Base-by-base conservation (phyloP, 345 rosid species). In the Acer yangbiense region DNA sequence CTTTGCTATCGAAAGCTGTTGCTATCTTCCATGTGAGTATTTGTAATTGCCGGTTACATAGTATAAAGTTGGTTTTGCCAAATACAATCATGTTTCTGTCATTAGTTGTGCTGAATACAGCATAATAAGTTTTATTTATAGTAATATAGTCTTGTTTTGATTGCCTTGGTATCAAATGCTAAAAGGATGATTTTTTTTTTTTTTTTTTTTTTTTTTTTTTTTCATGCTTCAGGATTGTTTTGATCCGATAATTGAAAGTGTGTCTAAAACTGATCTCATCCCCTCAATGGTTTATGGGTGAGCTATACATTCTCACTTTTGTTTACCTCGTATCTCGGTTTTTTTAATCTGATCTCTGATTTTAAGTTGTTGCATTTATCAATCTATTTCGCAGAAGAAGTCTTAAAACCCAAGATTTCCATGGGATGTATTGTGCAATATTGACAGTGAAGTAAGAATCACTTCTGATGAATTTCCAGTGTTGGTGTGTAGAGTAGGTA, bases 271-370 rank as follows among this genome's bases (percentile, higher is more conserved):
- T 69, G 99, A 95, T 82, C 91, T 95, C 25, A 92, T 95, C 60
- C 97, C 99, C 17, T 82, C 91, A 21, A 92, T 95, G 93, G 94
- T 92, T 78, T 85, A 86, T 16, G 98, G 98, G 97, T 94, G 85
- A 92, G 92, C 69, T 74, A 52, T 72, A 64, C 20, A 0, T 25
- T 68, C 29, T 41, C 11, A 8, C 13, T 76, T 76, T 60, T 52
- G 21, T 21, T 1, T 21, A 17, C 61, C 58, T n/a, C 13, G 10
- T 43, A 71, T 46, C 23, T 17, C 46, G 14, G 14, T 32, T 46
- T 14, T 60, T 11, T 9, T 68, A 14, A 16, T 43, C 32, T 12
- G 4, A 54, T 78, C 23, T 78, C 29, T 25, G 6, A 13, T 61
- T 46, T 2, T 43, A 65, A 50, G 25, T 73, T 65, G 62, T 72